Evolutionary conservation across 169 alveolate species (phyloP), one percentile per base, ranked within the genome.

Genomic region (Cryptosporidium baileyi): DNA sequence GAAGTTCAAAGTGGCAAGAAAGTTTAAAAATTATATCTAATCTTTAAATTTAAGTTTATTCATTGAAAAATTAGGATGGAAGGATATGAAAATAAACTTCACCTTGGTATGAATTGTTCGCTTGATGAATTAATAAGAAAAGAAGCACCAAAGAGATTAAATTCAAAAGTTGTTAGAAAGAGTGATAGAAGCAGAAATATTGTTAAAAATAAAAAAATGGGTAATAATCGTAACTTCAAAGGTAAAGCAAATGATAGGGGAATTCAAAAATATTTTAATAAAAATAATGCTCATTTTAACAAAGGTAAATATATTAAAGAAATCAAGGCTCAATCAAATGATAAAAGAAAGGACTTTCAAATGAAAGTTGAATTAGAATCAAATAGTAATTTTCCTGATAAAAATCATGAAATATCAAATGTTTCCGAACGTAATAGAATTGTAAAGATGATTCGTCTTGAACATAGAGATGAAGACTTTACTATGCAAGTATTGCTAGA

Each of bases 71-170:
- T 28, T 38, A 62, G 15, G 24, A 62, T 62, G 80, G 80, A 62
- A 17, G 54, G 80, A 22, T 34, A n/a, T 26, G 80, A 62, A 43
- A 62, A 36, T 52, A 57, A 38, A n/a, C 32, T 15, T 22, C 65
- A 74, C 15, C 74, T 38, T 74, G 67, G 67, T 15, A 36, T 74
- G 85, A 74, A 57, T 34, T 54, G 67, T 30, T 74, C 85, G 36
- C 57, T 74, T 1, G 85, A 74, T 19, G 85, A 74, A 5, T 38
- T 74, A 11, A 74, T 74, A 4, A 51, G 44, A 32, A 51, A 54
- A 36, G 85, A 74, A 43, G 85, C 67, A n/a, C 85, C 85, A 34
- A 74, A 17, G 19, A 74, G 38, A 54, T 44, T 22, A 30, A 43
- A 19, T 8, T 47, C 59, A 4, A 22, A 57, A 30, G 32, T 22